Base-by-base conservation (phyloP, 345 rosid species). In the Eucalyptus polybractea region DNA sequence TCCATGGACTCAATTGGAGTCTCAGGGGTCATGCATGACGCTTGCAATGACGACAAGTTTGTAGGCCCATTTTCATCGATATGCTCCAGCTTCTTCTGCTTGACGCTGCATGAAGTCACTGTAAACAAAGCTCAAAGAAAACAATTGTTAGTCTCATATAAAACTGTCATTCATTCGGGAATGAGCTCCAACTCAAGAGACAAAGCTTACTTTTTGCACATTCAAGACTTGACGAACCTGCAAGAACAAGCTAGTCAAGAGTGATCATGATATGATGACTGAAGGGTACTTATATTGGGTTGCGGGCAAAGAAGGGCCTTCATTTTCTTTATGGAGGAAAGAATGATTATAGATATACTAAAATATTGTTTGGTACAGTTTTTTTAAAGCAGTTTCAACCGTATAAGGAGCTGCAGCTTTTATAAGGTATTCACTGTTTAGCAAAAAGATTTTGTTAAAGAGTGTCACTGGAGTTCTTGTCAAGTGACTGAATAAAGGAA, bases 1-100 rank as follows among this genome's bases (percentile, higher is more conserved):
- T 96, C 99, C 99, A 97, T 96, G 45, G 98, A 93, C 92, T 95
- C 97, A 3, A 95, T 95, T 50, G 99, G 99, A 60, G 99, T 97
- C 92, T 97, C 99, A 27, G 99, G 99, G 65, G 95, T 93, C 80
- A 91, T 89, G 42, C 92, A 91, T 2, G 92, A 89, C 19, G 91
- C 45, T 16, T 87, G 83, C 27, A 25, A 25, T 60, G 88, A 90
- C n/a, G n/a, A n/a, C 91, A 93, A 93, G 86, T 87, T 90, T 13
- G 98, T 92, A 45, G 95, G 91, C 47, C 90, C 91, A 88, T 96
- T 94, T 92, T 97, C 99, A 16, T 97, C 99, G 86, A 97, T 95
- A 91, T 95, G 93, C 90, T 96, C 97, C 88, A 96, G 96, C 94
- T 88, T 95, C 50, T 90, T 91, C 10, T 89, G 88, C 80, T 90